A percentile compares a stretch with the other conserved stretches of the same genome.
These are phyloP conservation scores for Plasmodium vivax DNA, from an alignment of 169 alveolate species.

Conservation along the genomic window DNA sequence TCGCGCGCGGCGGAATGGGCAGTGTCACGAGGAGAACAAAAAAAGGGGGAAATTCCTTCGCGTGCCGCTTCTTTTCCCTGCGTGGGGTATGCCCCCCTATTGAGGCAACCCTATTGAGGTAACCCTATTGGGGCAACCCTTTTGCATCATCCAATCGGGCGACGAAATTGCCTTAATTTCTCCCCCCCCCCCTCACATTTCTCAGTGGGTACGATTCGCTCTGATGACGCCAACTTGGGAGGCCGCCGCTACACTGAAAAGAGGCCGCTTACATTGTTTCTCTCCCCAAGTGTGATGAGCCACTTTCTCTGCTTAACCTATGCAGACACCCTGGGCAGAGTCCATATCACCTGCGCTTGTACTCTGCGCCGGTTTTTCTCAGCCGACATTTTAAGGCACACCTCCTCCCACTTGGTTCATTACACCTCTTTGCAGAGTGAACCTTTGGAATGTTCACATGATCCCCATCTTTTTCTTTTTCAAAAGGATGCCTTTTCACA, in stretches of 20 bases:
- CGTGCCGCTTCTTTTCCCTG: background rate
- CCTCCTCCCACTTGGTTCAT: background rate
- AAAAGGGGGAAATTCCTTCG: background rate
- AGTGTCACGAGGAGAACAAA: background rate
- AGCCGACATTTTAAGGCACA: background rate
- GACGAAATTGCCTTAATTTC: background rate
- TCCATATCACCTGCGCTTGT: background rate
- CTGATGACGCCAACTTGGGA: background rate
- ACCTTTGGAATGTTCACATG: background rate
- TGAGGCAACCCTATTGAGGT: too few species aligned
- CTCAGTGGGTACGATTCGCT: background rate
- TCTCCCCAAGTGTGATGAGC: background rate
- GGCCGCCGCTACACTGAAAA: background rate
- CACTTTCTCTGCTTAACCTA: background rate
- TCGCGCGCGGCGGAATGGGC: background rate
- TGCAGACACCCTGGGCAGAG: background rate
- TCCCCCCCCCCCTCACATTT: background rate
- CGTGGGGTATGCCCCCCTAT: background rate
- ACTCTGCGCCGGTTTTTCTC: background rate
- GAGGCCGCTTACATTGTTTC: background rate
- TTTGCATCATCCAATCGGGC: background rate
- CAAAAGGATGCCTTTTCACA: background rate
- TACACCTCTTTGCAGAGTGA: background rate
- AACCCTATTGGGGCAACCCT: background rate
- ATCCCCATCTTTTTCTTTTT: background rate